These are phyloP conservation scores for Tephrocybe rancida DNA, from an alignment of 768 basidiomycete genomes.

Conservation along the genomic window DNA sequence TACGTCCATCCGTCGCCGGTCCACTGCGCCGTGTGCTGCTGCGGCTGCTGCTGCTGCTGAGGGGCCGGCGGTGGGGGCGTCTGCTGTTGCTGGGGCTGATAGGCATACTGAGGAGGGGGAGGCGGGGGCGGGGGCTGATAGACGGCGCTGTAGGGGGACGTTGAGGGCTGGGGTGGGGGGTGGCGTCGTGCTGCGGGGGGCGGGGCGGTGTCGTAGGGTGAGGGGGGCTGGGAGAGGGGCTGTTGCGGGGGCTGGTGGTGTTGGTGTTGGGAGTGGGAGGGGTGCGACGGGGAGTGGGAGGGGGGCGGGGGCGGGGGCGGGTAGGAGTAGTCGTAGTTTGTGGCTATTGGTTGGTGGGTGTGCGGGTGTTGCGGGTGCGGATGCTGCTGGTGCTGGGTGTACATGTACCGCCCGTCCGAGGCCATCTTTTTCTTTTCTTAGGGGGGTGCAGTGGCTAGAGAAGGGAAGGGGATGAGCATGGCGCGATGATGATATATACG, in stretches of 20 bases:
- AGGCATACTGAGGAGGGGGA: slow-evolving; percentile 4
- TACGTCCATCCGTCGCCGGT: slow-evolving; percentile 38
- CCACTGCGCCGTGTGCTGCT: slow-evolving; percentile 33
- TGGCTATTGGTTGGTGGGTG: too few relatives aligned
- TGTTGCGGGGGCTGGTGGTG: too few relatives aligned
- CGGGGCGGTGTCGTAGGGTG: too few relatives aligned
- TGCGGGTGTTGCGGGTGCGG: too few relatives aligned
- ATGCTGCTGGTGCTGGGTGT: slow-evolving; percentile 27
- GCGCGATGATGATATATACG: too few relatives aligned
- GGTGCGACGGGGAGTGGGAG: background rate
- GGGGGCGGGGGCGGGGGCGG: slow-evolving; percentile 25
- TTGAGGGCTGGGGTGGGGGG: background rate
- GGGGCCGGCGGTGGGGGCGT: slow-evolving; percentile 9
- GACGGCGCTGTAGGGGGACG: background rate
- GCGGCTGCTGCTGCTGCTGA: slow-evolving; percentile 16
- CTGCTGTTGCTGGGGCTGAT: slow-evolving; percentile 15
- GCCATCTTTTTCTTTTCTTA: too few relatives aligned
- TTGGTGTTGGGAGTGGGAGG: too few relatives aligned
- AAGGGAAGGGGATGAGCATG: too few relatives aligned
- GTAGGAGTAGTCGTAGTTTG: slow-evolving; percentile 55
- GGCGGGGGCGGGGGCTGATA: slow-evolving; percentile 1
- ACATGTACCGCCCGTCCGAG: slow-evolving; percentile 57
- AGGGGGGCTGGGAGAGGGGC: too few relatives aligned
- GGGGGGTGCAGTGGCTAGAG: too few relatives aligned
- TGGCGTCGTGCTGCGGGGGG: too few relatives aligned